phyloP scores from a whole-genome alignment of 371 early-diverging fungal genomes.

The Aphelidium insulamus region DNA sequence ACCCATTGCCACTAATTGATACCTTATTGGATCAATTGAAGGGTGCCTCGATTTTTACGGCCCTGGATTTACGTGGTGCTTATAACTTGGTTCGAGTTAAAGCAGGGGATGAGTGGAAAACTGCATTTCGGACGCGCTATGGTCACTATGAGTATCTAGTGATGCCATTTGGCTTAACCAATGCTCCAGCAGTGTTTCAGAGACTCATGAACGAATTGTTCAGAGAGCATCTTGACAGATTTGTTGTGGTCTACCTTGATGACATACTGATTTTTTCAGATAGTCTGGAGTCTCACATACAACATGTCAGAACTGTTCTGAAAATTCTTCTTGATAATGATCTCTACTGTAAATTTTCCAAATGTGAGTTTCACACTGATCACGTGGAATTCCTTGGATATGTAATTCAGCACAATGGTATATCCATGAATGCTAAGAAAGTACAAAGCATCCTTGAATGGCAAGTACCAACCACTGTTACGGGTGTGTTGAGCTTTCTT shows the following conservation, averaged over 20 bases:
- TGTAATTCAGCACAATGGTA: slow-evolving; percentile 6
- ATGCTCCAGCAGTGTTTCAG: slow-evolving; percentile 18
- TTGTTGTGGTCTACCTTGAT: slow-evolving; percentile 11
- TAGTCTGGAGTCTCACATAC: slow-evolving; percentile 5
- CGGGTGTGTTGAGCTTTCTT: slow-evolving; percentile 18
- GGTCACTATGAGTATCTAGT: slow-evolving; percentile 12
- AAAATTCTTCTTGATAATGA: slow-evolving; percentile 6
- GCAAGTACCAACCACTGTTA: slow-evolving; percentile 9
- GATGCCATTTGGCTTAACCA: slow-evolving; percentile 15
- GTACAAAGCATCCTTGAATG: slow-evolving; percentile 13
- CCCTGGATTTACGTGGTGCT: slow-evolving; percentile 6
- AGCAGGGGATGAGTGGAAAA: slow-evolving; percentile 6
- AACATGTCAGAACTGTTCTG: slow-evolving; percentile 10
- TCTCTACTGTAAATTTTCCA: slow-evolving; percentile 11
- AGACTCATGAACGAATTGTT: slow-evolving; percentile 10
- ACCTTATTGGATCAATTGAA: slow-evolving; percentile 10
- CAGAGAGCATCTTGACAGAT: slow-evolving; percentile 4
- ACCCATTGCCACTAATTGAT: slow-evolving; percentile 12
- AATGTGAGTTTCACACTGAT: slow-evolving; percentile 14
- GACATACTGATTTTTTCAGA: slow-evolving; percentile 15
- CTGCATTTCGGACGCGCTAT: slow-evolving; percentile 9
- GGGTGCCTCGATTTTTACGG: slow-evolving; percentile 6
- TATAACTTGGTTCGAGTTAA: slow-evolving; percentile 6
- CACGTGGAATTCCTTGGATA: slow-evolving; percentile 21
- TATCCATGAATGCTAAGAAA: slow-evolving; percentile 11